Percentiles rank a stretch among this genome's conserved stretches.
Evolutionary conservation across 768 basidiomycete genomes (phyloP).

Genomic region (Trametes gibbosa): DNA sequence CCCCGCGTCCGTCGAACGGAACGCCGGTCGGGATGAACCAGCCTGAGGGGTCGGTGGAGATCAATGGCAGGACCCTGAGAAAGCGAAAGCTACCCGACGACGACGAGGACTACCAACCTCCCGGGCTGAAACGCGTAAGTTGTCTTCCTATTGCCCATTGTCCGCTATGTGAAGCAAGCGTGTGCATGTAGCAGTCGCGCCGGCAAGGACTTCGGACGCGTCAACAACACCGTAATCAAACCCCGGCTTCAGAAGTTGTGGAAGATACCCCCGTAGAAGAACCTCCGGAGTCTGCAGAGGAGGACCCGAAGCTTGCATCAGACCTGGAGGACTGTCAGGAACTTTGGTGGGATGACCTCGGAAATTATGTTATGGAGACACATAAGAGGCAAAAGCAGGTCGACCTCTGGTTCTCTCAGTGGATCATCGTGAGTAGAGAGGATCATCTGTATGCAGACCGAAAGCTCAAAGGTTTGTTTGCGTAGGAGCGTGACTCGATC

Average conservation of each 20-base stretch:
- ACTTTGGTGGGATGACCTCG: conserved; percentile 69
- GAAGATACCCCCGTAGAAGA: conserved; percentile 28
- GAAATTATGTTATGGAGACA: conserved; percentile 67
- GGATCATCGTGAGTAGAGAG: conserved; percentile 49
- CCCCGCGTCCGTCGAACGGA: conserved; percentile 24
- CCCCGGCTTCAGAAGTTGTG: conserved; percentile 23
- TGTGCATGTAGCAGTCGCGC: conserved; percentile 25
- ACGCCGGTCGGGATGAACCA: conserved; percentile 13
- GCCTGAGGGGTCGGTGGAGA: conserved; percentile 20
- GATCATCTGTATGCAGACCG: neutral
- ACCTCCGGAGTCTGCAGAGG: conserved; percentile 33
- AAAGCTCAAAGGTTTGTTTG: neutral
- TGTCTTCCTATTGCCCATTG: conserved; percentile 4
- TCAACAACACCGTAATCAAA: conserved; percentile 26
- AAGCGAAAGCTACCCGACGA: conserved; percentile 52
- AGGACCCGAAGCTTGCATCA: conserved; percentile 56
- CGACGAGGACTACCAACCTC: conserved; percentile 57
- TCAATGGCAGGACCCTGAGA: conserved; percentile 30
- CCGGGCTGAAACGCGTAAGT: conserved; percentile 56
- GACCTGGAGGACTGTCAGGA: conserved; percentile 83
- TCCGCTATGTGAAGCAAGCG: neutral
- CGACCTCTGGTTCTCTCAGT: conserved; percentile 70
- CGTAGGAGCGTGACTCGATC: conserved; percentile 65
- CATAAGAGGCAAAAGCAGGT: conserved; percentile 72
- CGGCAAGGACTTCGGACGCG: conserved; percentile 39